Percentiles rank a stretch among this genome's conserved stretches.
phyloP scores from a whole-genome alignment of 108 stramenopile species.

The Skeletonema grethae region DNA sequence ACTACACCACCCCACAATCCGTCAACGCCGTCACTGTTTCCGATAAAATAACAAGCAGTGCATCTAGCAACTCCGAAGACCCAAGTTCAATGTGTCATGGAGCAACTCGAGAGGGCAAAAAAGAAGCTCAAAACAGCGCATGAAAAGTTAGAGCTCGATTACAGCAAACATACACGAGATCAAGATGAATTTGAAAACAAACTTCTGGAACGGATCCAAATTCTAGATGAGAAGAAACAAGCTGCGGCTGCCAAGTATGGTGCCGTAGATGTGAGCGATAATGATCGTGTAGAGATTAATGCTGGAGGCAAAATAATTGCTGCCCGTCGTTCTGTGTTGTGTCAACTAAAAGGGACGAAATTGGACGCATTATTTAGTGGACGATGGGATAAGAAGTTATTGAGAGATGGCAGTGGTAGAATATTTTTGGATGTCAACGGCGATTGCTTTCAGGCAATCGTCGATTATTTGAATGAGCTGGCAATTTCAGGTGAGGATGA shows the following conservation, averaged over 20 bases:
- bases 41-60: no score
- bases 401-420: conserved; percentile 8
- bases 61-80: no score
- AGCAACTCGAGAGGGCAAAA: conserved; percentile 7
- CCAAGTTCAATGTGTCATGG: neutral
- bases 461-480: conserved; percentile 21
- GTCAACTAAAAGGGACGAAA: conserved; percentile 15
- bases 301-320: conserved; percentile 7
- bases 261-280: conserved; percentile 1
- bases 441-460: neutral
- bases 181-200: conserved; percentile 7
- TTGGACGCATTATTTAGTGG: conserved; percentile 35
- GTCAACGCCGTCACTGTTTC: no score
- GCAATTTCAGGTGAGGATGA: conserved; percentile 8
- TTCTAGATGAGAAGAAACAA: conserved; percentile 12
- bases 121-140: conserved; percentile 9
- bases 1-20: no score
- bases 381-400: conserved; percentile 28
- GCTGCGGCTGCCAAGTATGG: neutral
- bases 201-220: neutral
- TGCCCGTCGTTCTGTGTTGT: conserved; percentile 4
- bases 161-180: neutral
- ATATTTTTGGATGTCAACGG: conserved; percentile 19
- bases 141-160: neutral
- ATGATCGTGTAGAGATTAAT: conserved; percentile 19